Percentiles rank a stretch among this genome's conserved stretches.
phyloP scores from a whole-genome alignment of 73 alveolate genomes.

The Paramecium tetraurelia region DNA sequence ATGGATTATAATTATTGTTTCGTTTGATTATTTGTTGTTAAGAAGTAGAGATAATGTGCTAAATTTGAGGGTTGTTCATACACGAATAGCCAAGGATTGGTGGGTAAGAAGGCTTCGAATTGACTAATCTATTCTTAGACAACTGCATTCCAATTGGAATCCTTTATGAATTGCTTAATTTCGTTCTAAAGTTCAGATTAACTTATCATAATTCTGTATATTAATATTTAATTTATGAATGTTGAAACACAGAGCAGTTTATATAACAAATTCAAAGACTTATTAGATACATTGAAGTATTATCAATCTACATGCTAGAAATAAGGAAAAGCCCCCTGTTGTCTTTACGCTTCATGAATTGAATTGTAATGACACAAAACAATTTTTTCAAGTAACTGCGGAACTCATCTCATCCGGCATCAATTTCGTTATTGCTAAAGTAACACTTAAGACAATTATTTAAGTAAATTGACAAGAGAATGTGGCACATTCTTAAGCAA shows the following conservation, averaged over 20 bases:
- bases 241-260: background rate
- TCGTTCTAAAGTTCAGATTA: conserved; percentile 32
- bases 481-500: conserved; percentile 36
- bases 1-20: background rate
- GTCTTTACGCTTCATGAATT: conserved; percentile 24
- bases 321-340: background rate
- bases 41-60: background rate
- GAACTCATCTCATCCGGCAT: background rate
- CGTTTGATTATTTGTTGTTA: background rate
- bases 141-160: background rate
- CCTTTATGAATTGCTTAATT: background rate
- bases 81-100: conserved; percentile 6
- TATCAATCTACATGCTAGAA: background rate
- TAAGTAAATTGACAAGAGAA: conserved; percentile 42
- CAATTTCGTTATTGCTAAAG: conserved; percentile 38
- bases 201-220: background rate
- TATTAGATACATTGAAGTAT: conserved; percentile 1
- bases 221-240: background rate
- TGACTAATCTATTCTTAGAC: background rate
- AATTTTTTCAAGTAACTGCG: background rate
- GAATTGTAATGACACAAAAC: background rate
- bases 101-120: background rate
- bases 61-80: background rate
- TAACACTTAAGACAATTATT: background rate
- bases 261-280: background rate